Evolutionary conservation across 495 filamentous ascomycete species (phyloP), one percentile per base, ranked within the genome.

Genomic region (Bacidia gigantensis): DNA sequence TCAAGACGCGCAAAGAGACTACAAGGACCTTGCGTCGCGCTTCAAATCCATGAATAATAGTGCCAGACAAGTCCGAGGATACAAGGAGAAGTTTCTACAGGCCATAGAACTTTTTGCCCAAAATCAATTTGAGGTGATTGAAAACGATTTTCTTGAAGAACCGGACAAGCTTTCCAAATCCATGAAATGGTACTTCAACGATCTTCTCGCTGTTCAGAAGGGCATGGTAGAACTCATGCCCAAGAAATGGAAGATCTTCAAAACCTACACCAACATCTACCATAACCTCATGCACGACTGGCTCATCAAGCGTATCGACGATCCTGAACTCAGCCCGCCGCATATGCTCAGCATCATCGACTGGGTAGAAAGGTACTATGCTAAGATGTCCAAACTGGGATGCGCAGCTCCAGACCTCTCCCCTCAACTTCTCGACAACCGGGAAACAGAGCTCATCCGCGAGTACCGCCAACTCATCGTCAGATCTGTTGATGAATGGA

Each of bases 221-320:
- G 89, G 92, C 58, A 93, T 99, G 82, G 77, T 83, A 45, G 73
- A 74, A 32, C 69, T 99, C 48, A 87, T 95, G 75, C 92, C 92
- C 23, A 94, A 92, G 68, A 95, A 93, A 60, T 99, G 92, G 92
- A 90, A 85, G 67, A 94, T 97, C 46, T 89, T 89, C 69, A 78
- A 81, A 62, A 93, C 86, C 17, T 96, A 93, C 65, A 79, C 80
- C 25, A 76, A 83, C 56, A 89, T 93, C 53, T 99, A 96, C 61
- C 92, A 97, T 66, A 74, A 77, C 52, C 74, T 87, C 58, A 96
- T 99, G 89, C 93, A 95, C 64, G 86, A 95, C 64, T 93, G 87
- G 67, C 74, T 99, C 2, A 72, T 89, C 46, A 75, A 68, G 21
- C 72, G 86, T 59, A 81, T 96, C 58, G 84, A 95, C 58, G 86